Evolutionary conservation across 2,329 filamentous ascomycete species (phyloP).

Genomic region (Stagonosporopsis chrysanthemi): DNA sequence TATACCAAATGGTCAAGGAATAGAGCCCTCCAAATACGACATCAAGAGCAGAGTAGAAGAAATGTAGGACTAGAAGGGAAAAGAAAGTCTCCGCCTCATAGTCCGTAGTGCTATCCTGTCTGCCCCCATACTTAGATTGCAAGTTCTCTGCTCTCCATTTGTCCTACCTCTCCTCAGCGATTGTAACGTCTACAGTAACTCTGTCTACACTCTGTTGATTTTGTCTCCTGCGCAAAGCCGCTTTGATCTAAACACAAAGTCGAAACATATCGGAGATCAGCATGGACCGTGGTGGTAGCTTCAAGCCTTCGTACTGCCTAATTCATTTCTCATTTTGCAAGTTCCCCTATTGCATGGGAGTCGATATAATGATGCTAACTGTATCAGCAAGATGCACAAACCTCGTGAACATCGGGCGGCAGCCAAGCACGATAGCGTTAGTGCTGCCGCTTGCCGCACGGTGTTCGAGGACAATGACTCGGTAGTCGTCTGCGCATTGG

Average conservation of each 20-base stretch:
- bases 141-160: neutral
- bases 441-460: neutral
- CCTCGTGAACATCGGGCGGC: neutral
- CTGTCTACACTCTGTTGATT: too few relatives aligned
- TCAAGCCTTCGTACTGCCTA: too few relatives aligned
- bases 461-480: neutral
- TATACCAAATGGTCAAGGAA: neutral
- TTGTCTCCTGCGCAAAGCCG: too few relatives aligned
- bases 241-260: too few relatives aligned
- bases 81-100: neutral
- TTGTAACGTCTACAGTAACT: too few relatives aligned
- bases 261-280: too few relatives aligned
- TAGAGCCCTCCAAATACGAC: neutral
- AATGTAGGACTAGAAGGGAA: neutral
- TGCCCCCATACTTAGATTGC: neutral
- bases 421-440: neutral
- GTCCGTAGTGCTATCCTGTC: neutral
- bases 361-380: neutral
- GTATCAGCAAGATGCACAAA: neutral
- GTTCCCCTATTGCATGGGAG: neutral
- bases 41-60: neutral
- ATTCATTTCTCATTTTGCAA: too few relatives aligned
- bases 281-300: too few relatives aligned
- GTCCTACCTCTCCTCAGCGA: too few relatives aligned
- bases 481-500: neutral